Evolutionary conservation across 352 stramenopile species (phyloP), one percentile per base, ranked within the genome.

Genomic region (Thalassiosira sp.): DNA sequence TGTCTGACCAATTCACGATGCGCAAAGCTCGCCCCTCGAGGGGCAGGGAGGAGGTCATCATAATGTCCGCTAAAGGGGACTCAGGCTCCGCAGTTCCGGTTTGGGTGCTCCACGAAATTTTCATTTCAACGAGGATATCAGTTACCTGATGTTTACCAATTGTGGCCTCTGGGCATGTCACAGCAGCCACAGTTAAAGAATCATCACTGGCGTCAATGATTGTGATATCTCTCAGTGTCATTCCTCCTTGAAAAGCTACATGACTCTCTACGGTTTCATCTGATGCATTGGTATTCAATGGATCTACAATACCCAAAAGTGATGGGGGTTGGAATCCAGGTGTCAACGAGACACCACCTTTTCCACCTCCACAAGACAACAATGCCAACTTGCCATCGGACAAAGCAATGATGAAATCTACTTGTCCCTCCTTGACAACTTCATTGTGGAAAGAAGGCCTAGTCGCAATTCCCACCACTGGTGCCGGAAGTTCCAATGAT

Each of bases 1-100:
- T 69, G 68, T 90, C 81, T 49, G 59, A 78, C 88, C 88, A 93
- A 51, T 82, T 81, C 7, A 84, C 76, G 15, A 91, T 67, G 45
- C 75, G 78, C 8, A 91, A 59, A 33, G 85, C 72, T 58, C 63
- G 43, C 58, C 70, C 78, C 20, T 85, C 70, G 11, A 84, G 16
- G 40, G 56, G 43, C 8, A 85, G 11, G 0, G 49, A 68, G 59
- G 53, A 54, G 5, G 66, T 62, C 13, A 81, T 66, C 16, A 61
- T 42, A 16, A 79, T 42, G 15, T 73, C 52, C 33, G 49, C 33
- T 57, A 31, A 45, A 25, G 43, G 22, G 43, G 43, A 3, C 15
- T 3, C 16, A 11, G 43, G 43, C 40, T 48, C 11, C 2, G 8
- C 40, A 48, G 2, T 48, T 5, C 20, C 10, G 13, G n/a, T 40